A percentile compares a stretch with the other conserved stretches of the same genome.
phyloP scores from a whole-genome alignment of 495 filamentous ascomycete species.

The Lophiostoma macrostomum region DNA sequence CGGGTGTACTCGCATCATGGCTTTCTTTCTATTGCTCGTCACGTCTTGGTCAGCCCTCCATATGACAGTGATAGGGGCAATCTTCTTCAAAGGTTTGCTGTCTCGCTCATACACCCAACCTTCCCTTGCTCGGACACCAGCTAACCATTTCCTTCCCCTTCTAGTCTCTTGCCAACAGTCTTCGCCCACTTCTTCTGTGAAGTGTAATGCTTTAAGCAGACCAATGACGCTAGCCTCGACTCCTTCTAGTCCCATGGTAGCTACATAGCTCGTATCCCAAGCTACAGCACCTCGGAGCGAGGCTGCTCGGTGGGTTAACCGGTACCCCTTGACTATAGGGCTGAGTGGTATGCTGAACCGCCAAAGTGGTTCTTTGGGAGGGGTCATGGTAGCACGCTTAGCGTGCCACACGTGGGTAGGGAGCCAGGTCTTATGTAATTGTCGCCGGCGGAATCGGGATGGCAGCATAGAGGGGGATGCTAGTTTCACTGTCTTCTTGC shows the following conservation, averaged over 20 bases:
- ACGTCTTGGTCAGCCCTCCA: constrained; percentile 50
- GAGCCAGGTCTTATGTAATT: constrained; percentile 86
- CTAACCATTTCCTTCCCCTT: constrained; percentile 69
- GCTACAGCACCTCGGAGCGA: constrained; percentile 64
- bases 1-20: constrained; percentile 80
- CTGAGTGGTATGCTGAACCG: constrained; percentile 80
- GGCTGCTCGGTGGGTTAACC: constrained; percentile 80
- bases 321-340: constrained; percentile 83
- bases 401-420: constrained; percentile 94
- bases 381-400: constrained; percentile 84
- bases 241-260: constrained; percentile 78
- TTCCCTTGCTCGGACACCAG: constrained; percentile 66
- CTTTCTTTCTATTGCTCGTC: constrained; percentile 52
- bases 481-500: constrained; percentile 55
- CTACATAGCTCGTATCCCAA: constrained; percentile 96
- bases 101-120: constrained; percentile 63
- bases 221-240: constrained; percentile 57
- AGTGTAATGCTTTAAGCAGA: constrained; percentile 61
- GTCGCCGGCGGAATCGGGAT: constrained; percentile 78
- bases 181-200: constrained; percentile 49
- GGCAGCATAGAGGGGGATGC: constrained; percentile 62
- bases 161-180: constrained; percentile 45
- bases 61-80: constrained; percentile 75
- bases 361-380: constrained; percentile 76
- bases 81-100: constrained; percentile 48